Base-by-base conservation (phyloP, 2,329 filamentous ascomycete species). In the Fusarium sp. region DNA sequence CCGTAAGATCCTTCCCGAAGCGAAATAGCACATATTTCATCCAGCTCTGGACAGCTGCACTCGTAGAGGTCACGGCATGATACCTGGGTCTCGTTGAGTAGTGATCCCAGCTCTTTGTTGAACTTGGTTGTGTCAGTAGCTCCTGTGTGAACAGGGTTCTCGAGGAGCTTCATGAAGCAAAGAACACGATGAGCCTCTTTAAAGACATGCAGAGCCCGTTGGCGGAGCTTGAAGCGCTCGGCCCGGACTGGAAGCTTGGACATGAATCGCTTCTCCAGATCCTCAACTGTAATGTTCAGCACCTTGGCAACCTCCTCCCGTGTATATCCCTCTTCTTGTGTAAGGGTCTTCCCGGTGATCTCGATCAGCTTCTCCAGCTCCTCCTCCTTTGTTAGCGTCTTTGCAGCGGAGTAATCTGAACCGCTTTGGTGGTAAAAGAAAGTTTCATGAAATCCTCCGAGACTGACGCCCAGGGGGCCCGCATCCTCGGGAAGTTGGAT, bases 41-140 rank as follows among this genome's bases (percentile, higher is more conserved):
- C 95, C n/a, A 98, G 87, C 79, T 98, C 94, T 1, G 92, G 89
- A 73, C 93, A 97, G 73, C 91, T 96, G 82, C 95, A 98, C 74
- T 97, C 93, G 80, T 96, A 99, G 6, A 92, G 79, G 17, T 94
- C 91, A 51, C 93, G 87, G 79, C 95, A 98, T 10, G 92, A 96
- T 40, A 88, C 88, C 76, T 99, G 96, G 0, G 94, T 97, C 72
- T 90, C 88, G 78, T 97, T 97, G 84, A 99, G 89, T 14, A 98
- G 83, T 41, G 87, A 87, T 27, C 96, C 96, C 1, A 99, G 88
- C 50, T 87, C 84, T 46, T 82, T 79, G 75, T 94, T 90, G 75
- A 90, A 90, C 15, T 74, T 76, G 13, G 79, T 75, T n/a, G 89
- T 89, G 67, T 89, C 84, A 31, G 85, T 85, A 4, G 72, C 69